These are phyloP conservation scores for Chalciporus chontae DNA, from an alignment of 768 basidiomycete species.

Conservation along the genomic window DNA sequence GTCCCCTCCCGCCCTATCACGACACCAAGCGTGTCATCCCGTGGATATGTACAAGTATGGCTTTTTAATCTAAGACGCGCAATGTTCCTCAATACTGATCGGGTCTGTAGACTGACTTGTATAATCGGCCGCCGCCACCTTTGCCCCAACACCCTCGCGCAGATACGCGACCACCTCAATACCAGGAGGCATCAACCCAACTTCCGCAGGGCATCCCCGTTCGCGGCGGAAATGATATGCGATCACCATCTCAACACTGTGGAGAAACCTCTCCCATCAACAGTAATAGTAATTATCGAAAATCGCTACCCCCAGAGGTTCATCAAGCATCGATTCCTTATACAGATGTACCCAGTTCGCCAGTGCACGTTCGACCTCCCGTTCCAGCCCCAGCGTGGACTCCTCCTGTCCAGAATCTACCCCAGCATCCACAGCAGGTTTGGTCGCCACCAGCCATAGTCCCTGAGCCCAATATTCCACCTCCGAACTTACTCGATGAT, in stretches of 20 bases:
- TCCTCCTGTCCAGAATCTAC: slow-evolving; percentile 27
- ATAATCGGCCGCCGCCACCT: slow-evolving; percentile 37
- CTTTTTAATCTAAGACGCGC: neutral
- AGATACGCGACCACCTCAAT: slow-evolving; percentile 26
- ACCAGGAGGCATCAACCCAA: slow-evolving; percentile 19
- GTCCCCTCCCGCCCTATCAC: slow-evolving; percentile 17
- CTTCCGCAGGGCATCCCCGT: slow-evolving; percentile 13
- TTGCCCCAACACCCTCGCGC: slow-evolving; percentile 23
- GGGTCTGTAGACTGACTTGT: slow-evolving; percentile 21
- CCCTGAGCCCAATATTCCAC: slow-evolving; percentile 17
- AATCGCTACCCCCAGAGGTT: slow-evolving; percentile 26
- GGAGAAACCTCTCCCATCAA: slow-evolving; percentile 20
- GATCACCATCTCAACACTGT: slow-evolving; percentile 17
- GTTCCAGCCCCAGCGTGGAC: slow-evolving; percentile 16
- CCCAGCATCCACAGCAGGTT: slow-evolving; percentile 17
- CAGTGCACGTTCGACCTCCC: slow-evolving; percentile 20
- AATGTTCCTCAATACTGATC: neutral
- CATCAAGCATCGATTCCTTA: slow-evolving; percentile 23
- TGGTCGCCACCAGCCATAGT: slow-evolving; percentile 17
- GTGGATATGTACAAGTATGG: slow-evolving; percentile 20
- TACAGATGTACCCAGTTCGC: slow-evolving; percentile 28
- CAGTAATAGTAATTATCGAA: slow-evolving; percentile 27
- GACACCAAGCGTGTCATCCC: slow-evolving; percentile 5
- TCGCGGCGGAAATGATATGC: slow-evolving; percentile 18
- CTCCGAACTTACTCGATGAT: slow-evolving; percentile 63